Conservation (phyloP, 192 early-diverging fungal species). For the Coemansia sp. region DNA sequence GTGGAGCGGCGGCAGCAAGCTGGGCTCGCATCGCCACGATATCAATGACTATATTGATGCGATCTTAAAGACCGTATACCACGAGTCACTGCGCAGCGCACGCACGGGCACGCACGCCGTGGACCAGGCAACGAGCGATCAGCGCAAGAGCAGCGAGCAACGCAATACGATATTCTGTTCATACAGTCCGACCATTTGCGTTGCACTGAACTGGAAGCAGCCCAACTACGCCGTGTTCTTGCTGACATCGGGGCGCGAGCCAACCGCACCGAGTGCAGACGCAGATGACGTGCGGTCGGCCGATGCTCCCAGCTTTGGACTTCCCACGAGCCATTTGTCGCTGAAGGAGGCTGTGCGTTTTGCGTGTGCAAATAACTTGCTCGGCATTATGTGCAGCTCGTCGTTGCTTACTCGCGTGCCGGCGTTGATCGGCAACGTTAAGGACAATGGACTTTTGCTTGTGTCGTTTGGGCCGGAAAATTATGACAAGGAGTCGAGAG, state of each 20-base stretch:
- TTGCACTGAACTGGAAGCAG: constrained; percentile 98
- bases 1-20: constrained; percentile 54
- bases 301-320: constrained; percentile 35
- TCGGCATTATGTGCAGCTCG: constrained; percentile 90
- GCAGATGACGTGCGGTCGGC: constrained; percentile 8
- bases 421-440: constrained; percentile 84
- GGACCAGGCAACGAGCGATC: constrained; percentile 14
- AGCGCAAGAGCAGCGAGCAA: constrained; percentile 27
- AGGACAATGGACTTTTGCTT: constrained; percentile 87
- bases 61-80: constrained; percentile 83
- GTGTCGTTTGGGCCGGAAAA: constrained; percentile 88
- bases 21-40: constrained; percentile 52
- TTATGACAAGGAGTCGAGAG: constrained; percentile 57
- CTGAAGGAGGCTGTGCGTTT: constrained; percentile 96
- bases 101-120: constrained; percentile 2
- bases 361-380: constrained; percentile 84
- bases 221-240: constrained; percentile 98
- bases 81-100: constrained; percentile 2
- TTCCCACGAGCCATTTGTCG: constrained; percentile 37
- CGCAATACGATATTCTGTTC: constrained; percentile 82
- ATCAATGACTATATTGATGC: constrained; percentile 86
- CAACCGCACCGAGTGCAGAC: constrained; percentile 14
- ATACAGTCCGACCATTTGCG: constrained; percentile 88
- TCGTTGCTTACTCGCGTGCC: constrained; percentile 90
- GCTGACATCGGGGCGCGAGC: constrained; percentile 71